Evolutionary conservation across 106 monocot genomes (phyloP).

Genomic region (Phalaenopsis equestris): DNA sequence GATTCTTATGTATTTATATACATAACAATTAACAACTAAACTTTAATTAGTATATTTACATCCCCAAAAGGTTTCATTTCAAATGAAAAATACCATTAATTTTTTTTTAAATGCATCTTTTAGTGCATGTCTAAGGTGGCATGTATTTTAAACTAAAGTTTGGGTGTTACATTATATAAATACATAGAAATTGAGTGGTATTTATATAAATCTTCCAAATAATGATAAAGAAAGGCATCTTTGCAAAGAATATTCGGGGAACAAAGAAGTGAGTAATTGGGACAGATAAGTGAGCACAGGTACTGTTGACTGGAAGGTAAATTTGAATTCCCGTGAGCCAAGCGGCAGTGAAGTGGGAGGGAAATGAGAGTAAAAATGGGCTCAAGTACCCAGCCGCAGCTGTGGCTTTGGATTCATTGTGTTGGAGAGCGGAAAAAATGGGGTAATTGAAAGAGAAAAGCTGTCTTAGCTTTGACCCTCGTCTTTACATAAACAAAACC

Average conservation of each 20-base stretch:
- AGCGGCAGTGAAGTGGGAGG: not conserved
- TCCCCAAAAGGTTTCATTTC: too few species aligned
- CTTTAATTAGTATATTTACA: too few species aligned
- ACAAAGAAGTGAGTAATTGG: not conserved
- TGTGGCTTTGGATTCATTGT: not conserved
- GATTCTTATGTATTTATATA: too few species aligned
- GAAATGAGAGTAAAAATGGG: not conserved
- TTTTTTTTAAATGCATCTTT: too few species aligned
- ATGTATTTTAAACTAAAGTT: too few species aligned
- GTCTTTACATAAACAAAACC: not conserved
- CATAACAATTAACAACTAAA: too few species aligned
- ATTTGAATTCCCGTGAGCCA: slow-evolving; percentile 2
- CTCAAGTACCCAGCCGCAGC: not conserved
- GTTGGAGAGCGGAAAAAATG: slow-evolving; percentile 5
- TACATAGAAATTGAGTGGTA: too few species aligned
- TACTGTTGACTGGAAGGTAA: not conserved
- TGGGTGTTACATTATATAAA: too few species aligned
- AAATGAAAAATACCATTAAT: too few species aligned
- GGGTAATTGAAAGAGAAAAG: slow-evolving; percentile 5
- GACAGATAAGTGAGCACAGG: not conserved
- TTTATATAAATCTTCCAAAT: too few species aligned
- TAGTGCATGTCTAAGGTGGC: too few species aligned
- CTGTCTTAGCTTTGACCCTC: not conserved
- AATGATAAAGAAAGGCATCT: too few species aligned
- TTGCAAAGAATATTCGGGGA: not conserved